Evolutionary conservation across 768 basidiomycete genomes (phyloP).

Genomic region (Boletus pseudo-olivaceus): DNA sequence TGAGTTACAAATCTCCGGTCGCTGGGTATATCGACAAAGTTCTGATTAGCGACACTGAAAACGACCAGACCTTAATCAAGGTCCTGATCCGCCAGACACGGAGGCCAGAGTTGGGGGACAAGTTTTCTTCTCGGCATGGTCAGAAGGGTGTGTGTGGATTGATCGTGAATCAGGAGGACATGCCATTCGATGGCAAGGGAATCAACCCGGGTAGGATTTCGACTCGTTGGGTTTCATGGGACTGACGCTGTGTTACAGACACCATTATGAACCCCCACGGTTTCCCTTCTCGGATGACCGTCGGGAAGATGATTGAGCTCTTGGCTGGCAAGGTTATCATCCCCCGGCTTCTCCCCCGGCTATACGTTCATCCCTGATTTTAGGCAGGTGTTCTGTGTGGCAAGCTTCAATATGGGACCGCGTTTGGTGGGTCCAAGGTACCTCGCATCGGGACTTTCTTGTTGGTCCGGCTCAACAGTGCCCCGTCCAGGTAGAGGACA

Average conservation of each 20-base stretch:
- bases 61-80: conserved; percentile 95
- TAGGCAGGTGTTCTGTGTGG: conserved; percentile 90
- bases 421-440: conserved; percentile 97
- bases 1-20: conserved; percentile 92
- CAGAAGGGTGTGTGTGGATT: conserved; percentile 99
- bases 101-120: conserved; percentile 95
- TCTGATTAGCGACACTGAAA: conserved; percentile 94
- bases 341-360: background rate
- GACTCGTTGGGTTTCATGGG: conserved; percentile 4
- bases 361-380: conserved; percentile 1
- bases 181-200: conserved; percentile 99
- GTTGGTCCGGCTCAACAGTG: conserved; percentile 8
- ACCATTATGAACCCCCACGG: conserved; percentile 99
- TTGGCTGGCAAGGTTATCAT: conserved; percentile 81
- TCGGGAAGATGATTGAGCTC: conserved; percentile 99
- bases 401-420: conserved; percentile 90
- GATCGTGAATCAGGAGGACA: conserved; percentile 98
- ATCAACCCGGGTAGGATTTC: conserved; percentile 77
- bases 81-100: conserved; percentile 96
- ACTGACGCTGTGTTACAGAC: conserved; percentile 46
- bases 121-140: conserved; percentile 96
- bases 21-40: conserved; percentile 97
- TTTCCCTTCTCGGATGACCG: conserved; percentile 99
- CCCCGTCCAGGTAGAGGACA: conserved; percentile 79
- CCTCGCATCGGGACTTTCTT: background rate